Evolutionary conservation across 495 filamentous ascomycete species (phyloP).

Genomic region (Rhizodiscina lignyota): DNA sequence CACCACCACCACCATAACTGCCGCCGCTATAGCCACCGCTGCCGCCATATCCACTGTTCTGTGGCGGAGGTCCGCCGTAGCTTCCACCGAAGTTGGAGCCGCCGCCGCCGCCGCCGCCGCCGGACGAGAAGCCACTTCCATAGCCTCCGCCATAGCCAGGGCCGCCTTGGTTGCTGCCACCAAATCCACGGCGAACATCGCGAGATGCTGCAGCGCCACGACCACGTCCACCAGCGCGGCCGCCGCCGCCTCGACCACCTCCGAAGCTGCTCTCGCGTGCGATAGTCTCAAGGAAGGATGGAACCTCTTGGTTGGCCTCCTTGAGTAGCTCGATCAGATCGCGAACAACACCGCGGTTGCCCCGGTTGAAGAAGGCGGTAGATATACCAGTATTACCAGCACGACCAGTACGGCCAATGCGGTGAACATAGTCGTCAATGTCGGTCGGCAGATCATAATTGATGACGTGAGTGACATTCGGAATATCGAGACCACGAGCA

Average conservation of each 20-base stretch:
- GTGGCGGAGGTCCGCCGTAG: constrained; percentile 19
- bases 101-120: constrained; percentile 32
- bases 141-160: constrained; percentile 33
- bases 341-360: constrained; percentile 90
- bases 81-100: constrained; percentile 4
- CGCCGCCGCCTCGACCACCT: constrained; percentile 52
- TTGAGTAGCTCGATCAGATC: constrained; percentile 92
- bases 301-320: constrained; percentile 95
- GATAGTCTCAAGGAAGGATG: constrained; percentile 85
- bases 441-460: constrained; percentile 98
- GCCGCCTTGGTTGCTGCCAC: constrained; percentile 34
- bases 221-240: constrained; percentile 41
- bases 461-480: constrained; percentile 95
- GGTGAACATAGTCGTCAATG: constrained; percentile 98
- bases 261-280: constrained; percentile 72
- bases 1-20: constrained; percentile 21
- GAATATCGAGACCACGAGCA: constrained; percentile 90
- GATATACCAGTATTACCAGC: constrained; percentile 97
- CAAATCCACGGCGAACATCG: constrained; percentile 68
- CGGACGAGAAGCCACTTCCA: constrained; percentile 27
- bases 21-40: constrained; percentile 21
- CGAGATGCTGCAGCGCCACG: constrained; percentile 55
- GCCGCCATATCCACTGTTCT: constrained; percentile 28
- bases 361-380: constrained; percentile 98
- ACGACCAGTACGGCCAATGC: constrained; percentile 99